Base-by-base conservation (phyloP, 495 filamentous ascomycete genomes). In the Hypoxylon lienhwacheense region DNA sequence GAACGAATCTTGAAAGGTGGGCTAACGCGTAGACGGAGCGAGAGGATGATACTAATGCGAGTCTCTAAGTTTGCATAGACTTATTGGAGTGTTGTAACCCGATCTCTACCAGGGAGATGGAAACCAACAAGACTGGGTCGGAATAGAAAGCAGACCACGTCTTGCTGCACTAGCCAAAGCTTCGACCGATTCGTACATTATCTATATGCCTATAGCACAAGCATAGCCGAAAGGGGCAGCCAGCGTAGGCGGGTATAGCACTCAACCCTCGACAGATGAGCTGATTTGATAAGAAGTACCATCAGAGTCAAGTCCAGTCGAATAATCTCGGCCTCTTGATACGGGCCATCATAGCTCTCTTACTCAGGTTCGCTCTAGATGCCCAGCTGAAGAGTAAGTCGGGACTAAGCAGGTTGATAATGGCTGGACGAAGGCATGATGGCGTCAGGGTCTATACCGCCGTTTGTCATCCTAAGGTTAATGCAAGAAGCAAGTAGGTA, bases 111-210 rank as follows among this genome's bases (percentile, higher is more conserved):
- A 54, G 45, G 21, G 43, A 59, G 43, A 25, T 37, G 55, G 56
- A 60, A 48, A 41, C 49, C 44, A 53, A 26, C 39, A 39, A 60
- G 25, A 49, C 36, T 47, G 31, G 19, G 39, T 47, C 37, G 44
- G 36, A 50, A 53, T 45, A 37, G 44, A 47, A 44, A 46, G 37
- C 47, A 49, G 40, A 35, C n/a, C 7, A 48, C n/a, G 35, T 47
- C 33, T 47, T 52, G 58, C 51, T 37, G 58, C 58, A 61, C 58
- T 55, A 61, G 58, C 42, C 47, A 55, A 61, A 61, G 57, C 57
- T 61, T 61, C 46, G 33, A 45, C 57, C 45, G 44, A 55, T 55
- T 47, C 57, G 24, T 45, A 54, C 45, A 50, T 53, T 21, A 28
- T 31, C n/a, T 37, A 37, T 37, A 19, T 37, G 34, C 17, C 3